Evolutionary conservation across 148 eudicot species (phyloP), one percentile per base, ranked within the genome.

Genomic region (Silene conica): DNA sequence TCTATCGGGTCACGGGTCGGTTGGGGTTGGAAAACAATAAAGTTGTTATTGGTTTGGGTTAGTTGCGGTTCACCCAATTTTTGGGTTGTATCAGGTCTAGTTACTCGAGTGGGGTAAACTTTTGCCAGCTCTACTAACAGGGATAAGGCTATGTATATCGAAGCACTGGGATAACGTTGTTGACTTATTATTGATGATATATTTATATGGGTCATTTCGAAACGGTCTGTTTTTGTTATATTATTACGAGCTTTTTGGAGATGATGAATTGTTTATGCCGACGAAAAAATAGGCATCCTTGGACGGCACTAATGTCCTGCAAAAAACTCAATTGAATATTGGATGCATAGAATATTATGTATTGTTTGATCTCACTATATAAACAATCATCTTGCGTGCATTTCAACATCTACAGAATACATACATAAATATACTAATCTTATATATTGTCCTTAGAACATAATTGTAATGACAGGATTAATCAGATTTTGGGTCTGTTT

Each of bases 401-500:
- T 15, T 46, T 68, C 16, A 23, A 48, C 28, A 20, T 43, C 22
- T 15, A 4, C 1, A 6, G 12, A 68, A 50, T 50, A 26, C 28
- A 26, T 26, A n/a, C n/a, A n/a, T n/a, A n/a, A n/a, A n/a, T n/a
- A n/a, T n/a, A 45, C 63, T 22, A 25, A 22, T 7, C 13, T 59
- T 59, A 31, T 31, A 48, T 14, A 59, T 59, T 22, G 8, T 20
- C 63, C 63, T 20, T 20, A 3, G 20, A 22, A 2, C 26, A 20
- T 60, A 31, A 25, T 4, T n/a, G 59, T 45, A 70, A 82, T 79
- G 84, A 63, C 84, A 71, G 1, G 55, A 15, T 50, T 68, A 72
- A 54, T 80, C 15, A 81, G 70, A 70, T 46, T 75, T 72, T 86
- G 80, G 78, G 9, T 83, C 45, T 74, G 71, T 76, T 63, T 83